Conservation (phyloP, 768 basidiomycete genomes). For the Trametes punicea region DNA sequence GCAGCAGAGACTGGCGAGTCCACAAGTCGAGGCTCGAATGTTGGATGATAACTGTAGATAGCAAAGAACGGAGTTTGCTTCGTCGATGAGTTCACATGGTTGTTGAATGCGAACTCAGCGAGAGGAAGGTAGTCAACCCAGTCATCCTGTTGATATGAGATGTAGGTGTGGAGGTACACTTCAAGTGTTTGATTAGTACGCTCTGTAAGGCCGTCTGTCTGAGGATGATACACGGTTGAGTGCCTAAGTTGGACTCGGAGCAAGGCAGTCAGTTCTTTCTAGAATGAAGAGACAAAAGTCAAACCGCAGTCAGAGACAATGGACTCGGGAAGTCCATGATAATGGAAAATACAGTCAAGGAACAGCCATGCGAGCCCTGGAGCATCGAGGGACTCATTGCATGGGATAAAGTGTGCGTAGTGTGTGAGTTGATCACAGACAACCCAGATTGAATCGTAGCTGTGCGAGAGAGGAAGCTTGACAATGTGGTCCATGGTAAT, state of each 20-base stretch:
- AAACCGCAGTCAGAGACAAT: constrained; percentile 22
- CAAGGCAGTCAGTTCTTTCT: constrained; percentile 20
- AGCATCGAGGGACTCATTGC: constrained; percentile 13
- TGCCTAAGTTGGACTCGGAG: too few species aligned
- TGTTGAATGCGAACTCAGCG: constrained; percentile 43
- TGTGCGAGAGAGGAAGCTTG: too few species aligned
- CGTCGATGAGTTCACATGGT: constrained; percentile 33
- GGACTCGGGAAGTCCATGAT: constrained; percentile 17
- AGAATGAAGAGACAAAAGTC: constrained; percentile 11
- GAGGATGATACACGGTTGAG: constrained; percentile 1
- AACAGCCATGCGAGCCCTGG: constrained; percentile 15
- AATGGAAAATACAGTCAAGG: constrained; percentile 8
- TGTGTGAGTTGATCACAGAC: too few species aligned
- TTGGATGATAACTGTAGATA: background rate
- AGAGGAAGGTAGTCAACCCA: too few species aligned
- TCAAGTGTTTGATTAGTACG: constrained; percentile 38
- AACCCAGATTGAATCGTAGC: too few species aligned
- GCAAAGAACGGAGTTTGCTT: constrained; percentile 8
- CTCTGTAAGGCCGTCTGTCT: constrained; percentile 40
- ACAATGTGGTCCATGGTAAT: too few species aligned
- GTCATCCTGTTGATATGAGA: constrained; percentile 39
- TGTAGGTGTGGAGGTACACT: constrained; percentile 35
- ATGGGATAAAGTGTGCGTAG: constrained; percentile 18
- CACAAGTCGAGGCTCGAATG: constrained; percentile 31
- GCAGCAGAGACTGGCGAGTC: constrained; percentile 25